These are phyloP conservation scores for Urostyla sp. DNA, from an alignment of 73 alveolate genomes.

Conservation along the genomic window DNA sequence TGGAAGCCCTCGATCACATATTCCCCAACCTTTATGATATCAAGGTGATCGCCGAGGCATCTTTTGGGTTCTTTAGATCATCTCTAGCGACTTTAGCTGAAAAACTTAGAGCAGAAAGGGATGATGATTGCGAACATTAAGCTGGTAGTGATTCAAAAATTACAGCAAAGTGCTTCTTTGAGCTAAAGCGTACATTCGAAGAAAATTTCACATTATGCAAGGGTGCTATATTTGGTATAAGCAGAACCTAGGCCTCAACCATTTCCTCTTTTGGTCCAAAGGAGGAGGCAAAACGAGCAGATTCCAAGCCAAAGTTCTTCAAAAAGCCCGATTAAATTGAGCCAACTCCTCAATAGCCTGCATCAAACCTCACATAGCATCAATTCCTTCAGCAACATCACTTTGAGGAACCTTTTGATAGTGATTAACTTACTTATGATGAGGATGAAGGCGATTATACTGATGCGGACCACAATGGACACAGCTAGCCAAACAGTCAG, in stretches of 20 bases:
- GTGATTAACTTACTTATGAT: neutral
- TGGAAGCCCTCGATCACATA: neutral
- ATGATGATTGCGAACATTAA: conserved; percentile 45
- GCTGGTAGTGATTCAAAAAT: conserved; percentile 49
- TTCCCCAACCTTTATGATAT: conserved; percentile 45
- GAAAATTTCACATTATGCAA: neutral
- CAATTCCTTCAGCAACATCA: neutral
- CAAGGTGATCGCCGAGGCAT: conserved; percentile 22
- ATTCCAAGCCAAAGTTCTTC: too few species aligned
- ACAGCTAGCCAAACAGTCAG: neutral
- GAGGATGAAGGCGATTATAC: neutral
- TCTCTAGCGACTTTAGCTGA: conserved; percentile 15
- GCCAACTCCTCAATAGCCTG: neutral
- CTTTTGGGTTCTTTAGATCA: conserved; percentile 16
- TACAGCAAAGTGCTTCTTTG: conserved; percentile 37
- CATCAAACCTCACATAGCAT: neutral
- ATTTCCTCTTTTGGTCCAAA: neutral
- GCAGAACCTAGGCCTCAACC: neutral
- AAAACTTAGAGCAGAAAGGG: conserved; percentile 17
- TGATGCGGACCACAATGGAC: neutral
- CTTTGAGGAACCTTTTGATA: neutral
- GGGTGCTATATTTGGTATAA: conserved; percentile 33
- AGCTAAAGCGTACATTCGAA: neutral
- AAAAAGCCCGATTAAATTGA: neutral
- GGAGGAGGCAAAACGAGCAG: neutral